Percentiles rank a stretch among this genome's conserved stretches.
Conservation (phyloP, 2,329 filamentous ascomycete genomes). For the Nemania sp. region DNA sequence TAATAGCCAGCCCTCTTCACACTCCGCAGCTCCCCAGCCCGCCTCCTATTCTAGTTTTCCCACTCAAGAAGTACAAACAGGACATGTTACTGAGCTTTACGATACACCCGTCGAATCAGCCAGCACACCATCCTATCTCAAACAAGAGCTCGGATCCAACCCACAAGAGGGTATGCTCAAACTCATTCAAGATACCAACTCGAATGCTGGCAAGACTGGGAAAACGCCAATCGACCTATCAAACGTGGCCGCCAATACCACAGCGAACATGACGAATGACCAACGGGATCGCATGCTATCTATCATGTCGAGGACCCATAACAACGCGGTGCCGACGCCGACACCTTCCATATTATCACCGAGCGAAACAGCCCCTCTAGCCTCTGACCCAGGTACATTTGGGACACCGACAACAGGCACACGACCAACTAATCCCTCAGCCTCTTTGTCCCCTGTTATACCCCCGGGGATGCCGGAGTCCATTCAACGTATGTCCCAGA, state of each 20-base stretch:
- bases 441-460: slow-evolving; percentile 56
- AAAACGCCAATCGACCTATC: slow-evolving; percentile 53
- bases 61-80: slow-evolving; percentile 51
- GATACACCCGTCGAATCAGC: slow-evolving; percentile 56
- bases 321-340: slow-evolving; percentile 31
- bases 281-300: slow-evolving; percentile 63
- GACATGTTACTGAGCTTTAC: slow-evolving; percentile 64
- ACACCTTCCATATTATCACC: slow-evolving; percentile 34
- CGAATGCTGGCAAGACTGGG: slow-evolving; percentile 50
- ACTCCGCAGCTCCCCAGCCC: slow-evolving; percentile 39
- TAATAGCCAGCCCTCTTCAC: slow-evolving; percentile 39
- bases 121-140: slow-evolving; percentile 53
- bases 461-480: slow-evolving; percentile 51
- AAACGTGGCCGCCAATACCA: slow-evolving; percentile 60
- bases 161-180: slow-evolving; percentile 67
- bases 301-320: slow-evolving; percentile 56
- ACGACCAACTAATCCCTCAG: slow-evolving; percentile 33
- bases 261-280: slow-evolving; percentile 59
- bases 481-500: slow-evolving; percentile 68
- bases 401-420: slow-evolving; percentile 28
- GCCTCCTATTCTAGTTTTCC: slow-evolving; percentile 37
- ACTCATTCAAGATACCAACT: slow-evolving; percentile 68
- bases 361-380: slow-evolving; percentile 28
- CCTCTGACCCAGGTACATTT: slow-evolving; percentile 30
- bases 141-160: slow-evolving; percentile 61